A percentile compares a stretch with the other conserved stretches of the same genome.
Conservation (phyloP, 192 early-diverging fungal species). For the Umbelopsis vinacea region DNA sequence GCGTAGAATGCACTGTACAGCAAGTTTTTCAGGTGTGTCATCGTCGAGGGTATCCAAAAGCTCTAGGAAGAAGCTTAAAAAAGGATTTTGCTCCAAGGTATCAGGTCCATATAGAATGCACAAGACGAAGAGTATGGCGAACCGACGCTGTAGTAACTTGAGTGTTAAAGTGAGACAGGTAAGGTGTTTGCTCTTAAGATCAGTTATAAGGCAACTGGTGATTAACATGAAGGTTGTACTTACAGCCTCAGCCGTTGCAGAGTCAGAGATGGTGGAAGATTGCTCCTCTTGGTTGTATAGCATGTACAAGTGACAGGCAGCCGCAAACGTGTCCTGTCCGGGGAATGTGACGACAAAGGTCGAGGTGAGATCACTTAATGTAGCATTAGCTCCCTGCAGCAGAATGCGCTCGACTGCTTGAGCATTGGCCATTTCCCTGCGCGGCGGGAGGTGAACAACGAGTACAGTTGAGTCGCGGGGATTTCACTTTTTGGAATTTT, state of each 20-base stretch:
- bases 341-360: conserved; percentile 5
- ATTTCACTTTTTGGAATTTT: conserved; percentile 6
- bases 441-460: conserved; percentile 19
- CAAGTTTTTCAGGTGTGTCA: conserved; percentile 1
- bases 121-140: conserved; percentile 12
- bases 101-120: conserved; percentile 9
- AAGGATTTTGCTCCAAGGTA: conserved; percentile 19
- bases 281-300: conserved; percentile 3
- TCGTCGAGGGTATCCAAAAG: conserved; percentile 23
- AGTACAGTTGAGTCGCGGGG: not conserved
- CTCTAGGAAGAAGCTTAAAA: conserved; percentile 28
- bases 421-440: conserved; percentile 23
- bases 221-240: not conserved
- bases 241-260: not conserved
- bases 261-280: not conserved
- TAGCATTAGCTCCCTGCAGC: conserved; percentile 7
- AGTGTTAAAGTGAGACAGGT: not conserved
- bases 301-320: conserved; percentile 17
- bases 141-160: not conserved
- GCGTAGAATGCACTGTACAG: conserved; percentile 7
- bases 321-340: conserved; percentile 17
- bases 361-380: not conserved
- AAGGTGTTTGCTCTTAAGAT: not conserved
- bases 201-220: not conserved
- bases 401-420: conserved; percentile 22